A percentile compares a stretch with the other conserved stretches of the same genome.
These are phyloP conservation scores for Solanum bulbocastanum DNA, from an alignment of 257 asterid genomes.

Conservation along the genomic window DNA sequence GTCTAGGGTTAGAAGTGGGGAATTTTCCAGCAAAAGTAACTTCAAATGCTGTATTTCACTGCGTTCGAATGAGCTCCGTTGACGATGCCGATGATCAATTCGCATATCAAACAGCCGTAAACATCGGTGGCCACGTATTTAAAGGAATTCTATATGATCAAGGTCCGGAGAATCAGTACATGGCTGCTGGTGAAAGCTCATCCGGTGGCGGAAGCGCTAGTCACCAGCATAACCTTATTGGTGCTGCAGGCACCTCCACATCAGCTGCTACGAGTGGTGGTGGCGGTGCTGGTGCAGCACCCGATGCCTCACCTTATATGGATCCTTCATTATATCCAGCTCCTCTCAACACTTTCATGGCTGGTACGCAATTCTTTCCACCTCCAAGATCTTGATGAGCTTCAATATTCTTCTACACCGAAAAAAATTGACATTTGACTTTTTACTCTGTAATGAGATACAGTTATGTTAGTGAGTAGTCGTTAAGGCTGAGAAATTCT, in stretches of 20 bases:
- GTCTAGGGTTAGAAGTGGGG: slow-evolving; percentile 72
- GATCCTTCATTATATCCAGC: slow-evolving; percentile 56
- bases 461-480: background rate
- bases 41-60: slow-evolving; percentile 68
- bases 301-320: slow-evolving; percentile 24
- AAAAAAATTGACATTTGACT: background rate
- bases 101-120: slow-evolving; percentile 91
- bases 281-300: slow-evolving; percentile 7
- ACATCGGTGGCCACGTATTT: slow-evolving; percentile 80
- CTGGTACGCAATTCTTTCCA: slow-evolving; percentile 99
- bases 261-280: slow-evolving; percentile 19
- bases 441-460: background rate
- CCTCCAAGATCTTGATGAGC: slow-evolving; percentile 64
- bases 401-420: background rate
- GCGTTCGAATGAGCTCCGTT: slow-evolving; percentile 72
- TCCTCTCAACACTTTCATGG: slow-evolving; percentile 59
- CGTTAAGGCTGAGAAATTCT: background rate
- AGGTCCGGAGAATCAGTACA: slow-evolving; percentile 65
- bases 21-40: slow-evolving; percentile 75
- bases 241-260: slow-evolving; percentile 22
- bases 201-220: slow-evolving; percentile 77
- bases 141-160: slow-evolving; percentile 88
- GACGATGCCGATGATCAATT: slow-evolving; percentile 67
- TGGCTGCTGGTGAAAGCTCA: slow-evolving; percentile 54
- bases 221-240: slow-evolving; percentile 47